Evolutionary conservation across 306 rosid species (phyloP).

Genomic region (Sechiopsis laciniata): DNA sequence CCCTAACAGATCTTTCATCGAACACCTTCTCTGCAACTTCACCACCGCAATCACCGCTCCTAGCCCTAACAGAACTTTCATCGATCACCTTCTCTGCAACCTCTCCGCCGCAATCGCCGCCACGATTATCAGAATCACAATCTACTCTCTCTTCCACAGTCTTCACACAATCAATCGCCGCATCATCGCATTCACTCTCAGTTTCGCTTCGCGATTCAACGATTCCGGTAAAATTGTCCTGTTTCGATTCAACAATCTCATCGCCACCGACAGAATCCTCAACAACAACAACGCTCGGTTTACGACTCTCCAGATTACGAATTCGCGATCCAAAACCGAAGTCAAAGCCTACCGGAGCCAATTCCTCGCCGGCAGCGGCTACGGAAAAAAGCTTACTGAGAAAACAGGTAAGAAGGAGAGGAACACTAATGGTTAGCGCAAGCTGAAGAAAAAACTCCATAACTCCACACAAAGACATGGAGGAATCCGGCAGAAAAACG

Average conservation of each 20-base stretch:
- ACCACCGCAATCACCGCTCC: too few species aligned
- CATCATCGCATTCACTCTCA: background rate
- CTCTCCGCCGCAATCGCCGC: constrained; percentile 18
- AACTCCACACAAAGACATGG: constrained; percentile 9
- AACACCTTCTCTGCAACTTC: too few species aligned
- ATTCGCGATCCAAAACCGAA: constrained; percentile 24
- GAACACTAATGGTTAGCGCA: constrained; percentile 33
- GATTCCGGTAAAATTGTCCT: background rate
- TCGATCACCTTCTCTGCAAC: constrained; percentile 25
- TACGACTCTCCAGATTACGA: constrained; percentile 28
- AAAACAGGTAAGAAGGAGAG: constrained; percentile 37
- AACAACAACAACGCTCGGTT: constrained; percentile 19
- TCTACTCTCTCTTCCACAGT: background rate
- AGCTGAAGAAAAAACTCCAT: constrained; percentile 52
- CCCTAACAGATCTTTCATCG: background rate
- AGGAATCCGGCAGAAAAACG: background rate
- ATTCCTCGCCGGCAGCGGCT: constrained; percentile 23
- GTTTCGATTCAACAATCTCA: constrained; percentile 20
- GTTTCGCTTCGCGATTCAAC: constrained; percentile 5
- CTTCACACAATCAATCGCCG: background rate
- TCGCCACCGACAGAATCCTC: constrained; percentile 30
- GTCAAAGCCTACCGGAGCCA: background rate
- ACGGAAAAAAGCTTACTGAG: constrained; percentile 33
- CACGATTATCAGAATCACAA: constrained; percentile 21
- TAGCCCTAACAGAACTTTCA: constrained; percentile 18